Evolutionary conservation across 1,284 basidiomycete species (phyloP).

Genomic region (Ustilago loliicola): DNA sequence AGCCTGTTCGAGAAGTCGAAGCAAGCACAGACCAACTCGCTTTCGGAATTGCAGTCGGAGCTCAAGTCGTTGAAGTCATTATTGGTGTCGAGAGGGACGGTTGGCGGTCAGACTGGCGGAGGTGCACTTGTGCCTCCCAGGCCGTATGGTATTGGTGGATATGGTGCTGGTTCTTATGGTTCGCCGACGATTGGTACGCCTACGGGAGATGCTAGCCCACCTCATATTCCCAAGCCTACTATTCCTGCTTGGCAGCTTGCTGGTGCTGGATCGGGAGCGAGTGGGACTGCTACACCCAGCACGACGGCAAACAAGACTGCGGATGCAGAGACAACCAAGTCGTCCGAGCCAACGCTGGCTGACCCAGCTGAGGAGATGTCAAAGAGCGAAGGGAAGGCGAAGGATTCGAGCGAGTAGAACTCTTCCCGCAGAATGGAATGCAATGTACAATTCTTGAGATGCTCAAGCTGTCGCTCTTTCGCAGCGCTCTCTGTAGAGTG

Average conservation of each 20-base stretch:
- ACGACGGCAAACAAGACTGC: constrained; percentile 9
- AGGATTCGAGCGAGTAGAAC: constrained; percentile 30
- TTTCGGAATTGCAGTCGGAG: constrained; percentile 90
- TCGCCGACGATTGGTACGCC: constrained; percentile 51
- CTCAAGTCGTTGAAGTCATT: constrained; percentile 94
- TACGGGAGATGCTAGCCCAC: constrained; percentile 49
- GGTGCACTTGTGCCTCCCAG: constrained; percentile 25
- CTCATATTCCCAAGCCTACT: constrained; percentile 55
- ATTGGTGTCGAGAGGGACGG: constrained; percentile 82
- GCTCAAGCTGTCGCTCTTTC: too few relatives aligned
- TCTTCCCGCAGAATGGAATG: background rate
- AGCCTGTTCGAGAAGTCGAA: constrained; percentile 97
- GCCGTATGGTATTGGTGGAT: constrained; percentile 35
- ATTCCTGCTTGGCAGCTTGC: constrained; percentile 70
- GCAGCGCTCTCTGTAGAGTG: too few relatives aligned
- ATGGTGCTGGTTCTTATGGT: constrained; percentile 38
- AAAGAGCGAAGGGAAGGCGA: constrained; percentile 36
- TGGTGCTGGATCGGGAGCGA: constrained; percentile 21
- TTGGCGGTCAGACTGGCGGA: constrained; percentile 67
- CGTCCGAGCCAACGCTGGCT: constrained; percentile 24
- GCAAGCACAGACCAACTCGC: constrained; percentile 76
- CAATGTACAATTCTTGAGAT: too few relatives aligned
- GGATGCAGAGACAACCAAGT: constrained; percentile 29
- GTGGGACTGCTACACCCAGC: constrained; percentile 14
- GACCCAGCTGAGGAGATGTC: constrained; percentile 53